Base-by-base conservation (phyloP, 345 rosid genomes). In the Melastoma malabathricum region DNA sequence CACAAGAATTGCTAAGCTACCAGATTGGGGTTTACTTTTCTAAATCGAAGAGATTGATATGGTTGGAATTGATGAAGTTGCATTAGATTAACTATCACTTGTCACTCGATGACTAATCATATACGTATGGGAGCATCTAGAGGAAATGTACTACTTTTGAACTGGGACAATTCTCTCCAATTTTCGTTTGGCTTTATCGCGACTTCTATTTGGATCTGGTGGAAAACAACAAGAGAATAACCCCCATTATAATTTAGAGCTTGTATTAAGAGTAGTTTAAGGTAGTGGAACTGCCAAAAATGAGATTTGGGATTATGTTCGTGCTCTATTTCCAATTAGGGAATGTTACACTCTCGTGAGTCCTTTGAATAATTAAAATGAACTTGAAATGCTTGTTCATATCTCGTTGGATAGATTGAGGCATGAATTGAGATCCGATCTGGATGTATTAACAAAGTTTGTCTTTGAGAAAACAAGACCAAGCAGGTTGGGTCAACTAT, bases 151-250 rank as follows among this genome's bases (percentile, higher is more conserved):
- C 83, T 43, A 83, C 84, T 48, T 83, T 97, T 57, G 99, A 88
- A 63, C 62, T 88, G 59, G 97, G 95, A 27, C 95, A 79, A 45
- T 93, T 88, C 69, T 83, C 97, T 31, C 99, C 99, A 34, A 83
- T 93, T 44, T 93, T 93, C 76, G 88, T 93, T 66, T 93, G 99
- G 99, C 95, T 93, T 47, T 68, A 88, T 49, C 79, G 99, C 97
- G 99, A 93, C 67, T 88, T 88, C 58, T 93, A 85, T 75, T 72
- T 85, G 73, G 90, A 85, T 62, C 73, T 88, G 51, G 84, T 63
- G 3, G 99, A 88, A 71, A 95, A 93, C 50, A 75, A 83, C 64
- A 68, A 66, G 50, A 93, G 68, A 73, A 93, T 93, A 64, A 76
- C 85, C 97, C 97, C 10, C 86, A 95, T 49, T 97, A 93, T 73